Evolutionary conservation across 345 rosid species (phyloP).

Genomic region (Eucalyptus brandiana): DNA sequence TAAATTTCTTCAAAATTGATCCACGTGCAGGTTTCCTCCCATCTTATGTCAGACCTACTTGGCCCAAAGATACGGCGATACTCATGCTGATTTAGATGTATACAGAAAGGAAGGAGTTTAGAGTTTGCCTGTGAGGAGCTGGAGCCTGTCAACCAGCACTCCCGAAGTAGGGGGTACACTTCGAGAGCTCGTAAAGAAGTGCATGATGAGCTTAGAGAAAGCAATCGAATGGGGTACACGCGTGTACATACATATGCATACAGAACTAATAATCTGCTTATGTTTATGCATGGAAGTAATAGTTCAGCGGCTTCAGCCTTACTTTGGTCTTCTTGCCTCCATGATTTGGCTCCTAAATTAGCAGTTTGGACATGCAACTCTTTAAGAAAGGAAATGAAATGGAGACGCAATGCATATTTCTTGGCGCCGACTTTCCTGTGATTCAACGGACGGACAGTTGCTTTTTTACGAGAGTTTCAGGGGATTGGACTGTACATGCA

Average conservation of each 20-base stretch:
- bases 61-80: constrained; percentile 47
- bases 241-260: neutral
- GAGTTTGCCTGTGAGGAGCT: too few species aligned
- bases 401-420: neutral
- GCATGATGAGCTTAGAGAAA: neutral
- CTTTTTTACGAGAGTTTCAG: constrained; percentile 6
- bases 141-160: too few species aligned
- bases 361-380: neutral
- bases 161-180: too few species aligned
- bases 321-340: too few species aligned
- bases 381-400: neutral
- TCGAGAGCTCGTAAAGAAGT: too few species aligned
- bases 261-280: neutral
- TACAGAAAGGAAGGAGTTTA: neutral
- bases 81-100: neutral
- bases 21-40: constrained; percentile 13
- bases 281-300: neutral
- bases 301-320: neutral
- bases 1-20: neutral
- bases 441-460: neutral
- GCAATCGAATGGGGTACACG: neutral
- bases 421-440: neutral
- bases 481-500: constrained; percentile 25
- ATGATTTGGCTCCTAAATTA: too few species aligned
- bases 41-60: constrained; percentile 46